Conservation (phyloP, 192 early-diverging fungal species). For the Linderina pennispora region DNA sequence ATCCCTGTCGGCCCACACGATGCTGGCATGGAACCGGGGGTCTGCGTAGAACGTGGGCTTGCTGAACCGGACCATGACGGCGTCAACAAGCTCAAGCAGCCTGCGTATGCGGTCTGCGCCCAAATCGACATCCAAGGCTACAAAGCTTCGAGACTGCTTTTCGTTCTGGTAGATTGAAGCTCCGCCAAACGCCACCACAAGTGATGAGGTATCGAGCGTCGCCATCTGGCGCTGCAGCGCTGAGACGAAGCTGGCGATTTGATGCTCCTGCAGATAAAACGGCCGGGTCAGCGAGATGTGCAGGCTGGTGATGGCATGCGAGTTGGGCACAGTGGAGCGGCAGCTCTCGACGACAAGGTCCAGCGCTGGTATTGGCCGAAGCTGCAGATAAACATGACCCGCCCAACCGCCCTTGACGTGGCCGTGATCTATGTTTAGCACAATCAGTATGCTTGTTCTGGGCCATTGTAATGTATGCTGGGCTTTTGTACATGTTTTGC, state of each 20-base stretch:
- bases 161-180: slow-evolving; percentile 23
- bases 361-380: slow-evolving; percentile 2
- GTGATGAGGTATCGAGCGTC: not conserved
- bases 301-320: not conserved
- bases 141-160: slow-evolving; percentile 24
- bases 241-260: slow-evolving; percentile 25
- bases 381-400: slow-evolving; percentile 24
- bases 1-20: slow-evolving; percentile 3
- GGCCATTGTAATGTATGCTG: too few relatives aligned
- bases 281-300: slow-evolving; percentile 42
- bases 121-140: slow-evolving; percentile 22
- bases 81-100: slow-evolving; percentile 23
- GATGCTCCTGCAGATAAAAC: slow-evolving; percentile 39
- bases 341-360: too few relatives aligned
- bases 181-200: slow-evolving; percentile 24
- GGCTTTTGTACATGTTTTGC: slow-evolving; percentile 5
- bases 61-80: slow-evolving; percentile 30
- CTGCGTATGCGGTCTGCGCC: slow-evolving; percentile 11
- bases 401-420: slow-evolving; percentile 41
- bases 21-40: slow-evolving; percentile 40
- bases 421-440: slow-evolving; percentile 6
- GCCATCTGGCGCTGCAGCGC: slow-evolving; percentile 17
- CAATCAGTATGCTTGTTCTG: not conserved
- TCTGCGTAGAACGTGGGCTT: slow-evolving; percentile 24
- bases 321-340: too few relatives aligned